Conservation (phyloP, 352 stramenopile species). For the Phytophthora sansomeana region DNA sequence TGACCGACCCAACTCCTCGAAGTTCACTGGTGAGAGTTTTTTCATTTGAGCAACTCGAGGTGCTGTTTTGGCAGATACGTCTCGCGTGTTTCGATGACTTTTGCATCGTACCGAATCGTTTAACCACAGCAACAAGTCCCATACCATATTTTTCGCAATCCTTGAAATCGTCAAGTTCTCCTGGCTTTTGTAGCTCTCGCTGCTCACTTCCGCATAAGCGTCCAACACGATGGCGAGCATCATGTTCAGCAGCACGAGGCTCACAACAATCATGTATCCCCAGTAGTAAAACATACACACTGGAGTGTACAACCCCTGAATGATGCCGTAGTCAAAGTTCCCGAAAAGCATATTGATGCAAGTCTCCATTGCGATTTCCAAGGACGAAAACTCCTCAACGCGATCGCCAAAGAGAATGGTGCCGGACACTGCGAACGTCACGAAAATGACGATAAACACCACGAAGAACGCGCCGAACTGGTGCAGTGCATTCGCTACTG, state of each 20-base stretch:
- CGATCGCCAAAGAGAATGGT: constrained; percentile 67
- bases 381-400: constrained; percentile 53
- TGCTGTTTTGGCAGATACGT: constrained; percentile 15
- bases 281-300: constrained; percentile 74
- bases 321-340: constrained; percentile 63
- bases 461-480: constrained; percentile 64
- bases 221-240: constrained; percentile 76
- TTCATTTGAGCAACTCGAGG: background rate
- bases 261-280: constrained; percentile 70
- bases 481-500: constrained; percentile 45
- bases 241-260: constrained; percentile 65
- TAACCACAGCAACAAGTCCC: constrained; percentile 17
- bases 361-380: constrained; percentile 52
- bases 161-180: constrained; percentile 35
- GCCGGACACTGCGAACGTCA: constrained; percentile 59
- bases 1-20: constrained; percentile 10
- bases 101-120: constrained; percentile 11
- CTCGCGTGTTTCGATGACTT: constrained; percentile 6
- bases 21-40: background rate
- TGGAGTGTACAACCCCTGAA: constrained; percentile 48
- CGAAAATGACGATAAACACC: constrained; percentile 65
- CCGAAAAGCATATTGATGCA: constrained; percentile 79
- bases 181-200: constrained; percentile 37
- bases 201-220: constrained; percentile 38
- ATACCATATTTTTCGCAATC: constrained; percentile 38